Percentiles rank a stretch among this genome's conserved stretches.
Conservation (phyloP, 257 asterid genomes). For the Eucommia ulmoides region DNA sequence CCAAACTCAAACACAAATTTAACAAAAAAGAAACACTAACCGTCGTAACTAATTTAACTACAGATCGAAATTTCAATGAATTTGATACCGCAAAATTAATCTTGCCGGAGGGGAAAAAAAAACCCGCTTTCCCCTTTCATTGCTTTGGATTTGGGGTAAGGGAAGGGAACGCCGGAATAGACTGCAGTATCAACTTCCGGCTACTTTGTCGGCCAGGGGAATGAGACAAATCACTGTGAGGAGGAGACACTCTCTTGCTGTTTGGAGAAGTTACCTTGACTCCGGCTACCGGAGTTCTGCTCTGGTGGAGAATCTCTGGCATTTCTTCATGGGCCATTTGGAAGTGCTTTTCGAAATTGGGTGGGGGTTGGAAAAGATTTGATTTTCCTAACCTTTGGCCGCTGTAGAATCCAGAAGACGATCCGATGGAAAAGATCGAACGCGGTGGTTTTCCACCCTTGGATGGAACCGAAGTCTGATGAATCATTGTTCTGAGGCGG, state of each 20-base stretch:
- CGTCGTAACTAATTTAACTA: no score
- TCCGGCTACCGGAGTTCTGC: slow-evolving; percentile 34
- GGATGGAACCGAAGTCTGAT: no score
- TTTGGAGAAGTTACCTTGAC: slow-evolving; percentile 67
- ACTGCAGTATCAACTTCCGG: slow-evolving; percentile 55
- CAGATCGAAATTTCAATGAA: no score
- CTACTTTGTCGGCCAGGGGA: slow-evolving; percentile 49
- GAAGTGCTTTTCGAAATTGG: slow-evolving; percentile 42
- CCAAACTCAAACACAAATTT: no score
- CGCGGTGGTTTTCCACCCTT: slow-evolving; percentile 50
- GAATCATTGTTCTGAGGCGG: slow-evolving; percentile 34
- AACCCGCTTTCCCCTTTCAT: slow-evolving; percentile 24
- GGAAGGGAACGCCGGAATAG: slow-evolving; percentile 72
- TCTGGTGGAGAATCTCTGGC: slow-evolving; percentile 55
- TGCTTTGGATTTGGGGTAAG: slow-evolving; percentile 44
- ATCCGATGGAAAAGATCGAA: slow-evolving; percentile 31
- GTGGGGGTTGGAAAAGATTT: slow-evolving; percentile 35
- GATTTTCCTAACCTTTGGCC: slow-evolving; percentile 30
- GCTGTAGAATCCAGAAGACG: slow-evolving; percentile 29
- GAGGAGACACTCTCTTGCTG: slow-evolving; percentile 73
- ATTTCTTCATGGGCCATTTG: slow-evolving; percentile 47
- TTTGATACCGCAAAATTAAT: no score
- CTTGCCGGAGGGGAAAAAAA: no score
- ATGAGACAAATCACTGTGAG: slow-evolving; percentile 23
- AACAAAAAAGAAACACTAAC: no score